Evolutionary conservation across 768 basidiomycete genomes (phyloP), one percentile per base, ranked within the genome.

Genomic region (Russula earlei): DNA sequence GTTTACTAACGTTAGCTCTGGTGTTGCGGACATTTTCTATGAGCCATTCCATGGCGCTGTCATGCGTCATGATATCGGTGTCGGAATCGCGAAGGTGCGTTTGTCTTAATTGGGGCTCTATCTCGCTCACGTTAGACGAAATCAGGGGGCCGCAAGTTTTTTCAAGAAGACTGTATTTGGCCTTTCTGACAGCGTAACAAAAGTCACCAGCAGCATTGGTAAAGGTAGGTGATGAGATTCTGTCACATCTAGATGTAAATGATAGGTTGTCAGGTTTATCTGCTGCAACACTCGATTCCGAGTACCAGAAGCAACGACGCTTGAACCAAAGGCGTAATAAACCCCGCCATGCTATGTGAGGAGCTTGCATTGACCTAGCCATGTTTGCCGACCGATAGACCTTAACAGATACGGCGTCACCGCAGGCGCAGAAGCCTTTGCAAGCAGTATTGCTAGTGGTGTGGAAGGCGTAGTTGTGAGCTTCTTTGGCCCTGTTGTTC

Each of bases 121-220:
- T 14, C 24, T 11, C 12, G 22, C 41, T 14, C 17, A 49, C 19
- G 25, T 17, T 24, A n/a, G 11, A 37, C 37, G 22, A 2, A 22
- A 65, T 60, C 63, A 94, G 87, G 96, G 96, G 43, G 95, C 95
- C 0, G 92, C 94, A 7, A 97, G 93, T 67, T 94, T 99, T 63
- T 88, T 97, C 52, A 98, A 98, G 76, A 99, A 99, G 74, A 96
- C 95, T 0, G 90, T 98, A 7, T 99, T 98, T 64, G 96, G 96
- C 36, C 68, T 99, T 41, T 88, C 89, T 33, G 95, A 99, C 66
- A 95, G 91, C 67, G 75, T 99, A 67, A 94, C 94, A n/a, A 98
- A 97, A 70, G 86, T 99, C 66, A 98, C 96, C 2, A 91, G 93
- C 61, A 96, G 92, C 68, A 83, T 99, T 59, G 91, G 95, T 41